A percentile compares a stretch with the other conserved stretches of the same genome.
These are phyloP conservation scores for Fusarium sp. DNA, from an alignment of 2,329 filamentous ascomycete genomes.

Conservation along the genomic window DNA sequence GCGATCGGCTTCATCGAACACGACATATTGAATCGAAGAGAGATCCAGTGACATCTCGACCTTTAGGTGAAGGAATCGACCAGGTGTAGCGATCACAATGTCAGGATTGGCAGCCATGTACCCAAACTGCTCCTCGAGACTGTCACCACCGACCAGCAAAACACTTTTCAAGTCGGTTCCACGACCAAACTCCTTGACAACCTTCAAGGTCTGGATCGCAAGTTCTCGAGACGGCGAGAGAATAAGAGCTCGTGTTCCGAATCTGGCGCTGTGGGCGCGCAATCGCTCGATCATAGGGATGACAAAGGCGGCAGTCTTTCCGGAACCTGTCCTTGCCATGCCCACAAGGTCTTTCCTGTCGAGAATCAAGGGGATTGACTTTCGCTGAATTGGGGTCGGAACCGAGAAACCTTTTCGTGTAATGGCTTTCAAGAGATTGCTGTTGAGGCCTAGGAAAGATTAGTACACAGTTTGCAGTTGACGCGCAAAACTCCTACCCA, in stretches of 20 bases:
- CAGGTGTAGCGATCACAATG: conserved; percentile 96
- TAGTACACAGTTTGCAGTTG: conserved; percentile 12
- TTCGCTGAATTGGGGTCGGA: conserved; percentile 96
- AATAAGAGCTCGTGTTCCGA: conserved; percentile 88
- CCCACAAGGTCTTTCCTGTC: conserved; percentile 96
- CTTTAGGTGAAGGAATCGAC: conserved; percentile 95
- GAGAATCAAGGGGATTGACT: conserved; percentile 92
- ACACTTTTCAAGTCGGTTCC: conserved; percentile 94
- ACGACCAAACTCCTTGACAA: conserved; percentile 91
- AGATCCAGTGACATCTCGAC: conserved; percentile 95
- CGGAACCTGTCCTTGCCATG: conserved; percentile 98
- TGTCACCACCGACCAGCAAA: conserved; percentile 93
- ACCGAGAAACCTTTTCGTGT: conserved; percentile 94
- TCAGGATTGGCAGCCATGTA: conserved; percentile 96
- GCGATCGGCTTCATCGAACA: conserved; percentile 97
- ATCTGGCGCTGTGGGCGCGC: conserved; percentile 85
- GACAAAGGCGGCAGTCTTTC: conserved; percentile 98
- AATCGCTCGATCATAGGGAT: conserved; percentile 98
- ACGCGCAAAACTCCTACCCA: conserved; percentile 68
- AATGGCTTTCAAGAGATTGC: conserved; percentile 89
- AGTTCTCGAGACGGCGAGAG: conserved; percentile 94
- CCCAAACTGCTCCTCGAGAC: conserved; percentile 92
- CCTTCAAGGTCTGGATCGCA: conserved; percentile 93
- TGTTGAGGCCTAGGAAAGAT: conserved; percentile 73
- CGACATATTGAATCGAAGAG: conserved; percentile 91